Evolutionary conservation across 2,329 filamentous ascomycete genomes (phyloP), one percentile per base, ranked within the genome.

Genomic region (Cladosporium phlei): DNA sequence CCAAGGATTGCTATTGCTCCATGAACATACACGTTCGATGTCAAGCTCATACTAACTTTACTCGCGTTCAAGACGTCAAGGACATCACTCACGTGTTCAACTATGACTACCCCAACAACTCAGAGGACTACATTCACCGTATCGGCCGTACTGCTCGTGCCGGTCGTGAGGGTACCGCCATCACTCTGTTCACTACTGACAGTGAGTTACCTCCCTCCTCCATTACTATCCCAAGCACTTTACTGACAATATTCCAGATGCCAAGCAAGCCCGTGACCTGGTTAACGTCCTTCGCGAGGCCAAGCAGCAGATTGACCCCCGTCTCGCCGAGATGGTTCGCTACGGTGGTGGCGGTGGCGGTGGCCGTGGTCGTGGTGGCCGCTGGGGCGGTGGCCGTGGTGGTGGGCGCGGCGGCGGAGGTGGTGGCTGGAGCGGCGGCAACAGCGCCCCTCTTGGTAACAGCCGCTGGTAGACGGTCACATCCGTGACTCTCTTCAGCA

Each of bases 11-110:
- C 63, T 65, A 65, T 69, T 69, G 63, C 63, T 69, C 61, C 57
- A 50, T 55, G 51, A 64, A 35, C 64, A 70, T 64, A 68, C 63
- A 58, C 43, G 33, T 38, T 56, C 79, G 75, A 71, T 43, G 49
- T 39, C 48, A 48, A 46, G 32, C 38, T 37, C 45, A 48, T 55
- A 62, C 60, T 63, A 59, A 64, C 59, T 55, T 56, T 80, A 71
- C 78, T 68, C 75, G 69, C 76, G 70, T 76, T 74, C 67, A 96
- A 97, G 93, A 98, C 86, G 93, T 98, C 78, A 91, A 90, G 76
- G 95, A 98, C 80, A 98, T 98, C 77, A 97, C 93, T 74, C 93
- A 98, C 77, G 93, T 98, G 74, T 81, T 98, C 76, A 97, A 97
- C 83, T 96, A 97, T 87, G 93, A 97, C 71, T 97, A 97, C 74